Evolutionary conservation across 352 stramenopile species (phyloP).

Genomic region (Phytophthora parvispora): DNA sequence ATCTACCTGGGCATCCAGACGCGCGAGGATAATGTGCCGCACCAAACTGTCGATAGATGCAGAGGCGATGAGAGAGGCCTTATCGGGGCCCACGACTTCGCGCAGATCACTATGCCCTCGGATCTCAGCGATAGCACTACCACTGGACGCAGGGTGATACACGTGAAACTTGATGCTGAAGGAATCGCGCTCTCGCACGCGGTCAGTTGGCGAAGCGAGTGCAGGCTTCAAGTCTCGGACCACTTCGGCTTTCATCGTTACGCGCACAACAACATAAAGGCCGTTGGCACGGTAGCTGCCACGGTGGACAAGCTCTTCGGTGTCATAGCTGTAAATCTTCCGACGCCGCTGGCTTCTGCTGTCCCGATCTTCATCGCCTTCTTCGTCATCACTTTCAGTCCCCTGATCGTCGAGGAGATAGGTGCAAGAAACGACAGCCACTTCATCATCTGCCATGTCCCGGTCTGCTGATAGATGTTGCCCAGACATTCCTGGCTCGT

Average conservation of each 20-base stretch:
- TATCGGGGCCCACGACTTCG: constrained; percentile 71
- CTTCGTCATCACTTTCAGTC: constrained; percentile 30
- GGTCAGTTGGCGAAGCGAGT: constrained; percentile 50
- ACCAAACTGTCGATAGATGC: constrained; percentile 51
- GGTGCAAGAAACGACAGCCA: constrained; percentile 49
- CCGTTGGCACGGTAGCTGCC: constrained; percentile 70
- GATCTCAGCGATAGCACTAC: constrained; percentile 31
- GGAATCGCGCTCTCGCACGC: constrained; percentile 55
- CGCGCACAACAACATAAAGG: constrained; percentile 60
- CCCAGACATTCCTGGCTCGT: background rate
- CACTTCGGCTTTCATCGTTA: constrained; percentile 65
- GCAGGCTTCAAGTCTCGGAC: constrained; percentile 26
- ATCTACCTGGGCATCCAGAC: constrained; percentile 37
- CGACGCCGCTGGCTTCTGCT: background rate
- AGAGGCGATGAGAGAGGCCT: constrained; percentile 54
- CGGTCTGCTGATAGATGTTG: background rate
- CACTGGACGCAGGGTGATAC: constrained; percentile 67
- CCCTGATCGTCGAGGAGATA: constrained; percentile 50
- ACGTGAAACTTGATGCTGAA: constrained; percentile 66
- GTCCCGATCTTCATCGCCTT: background rate
- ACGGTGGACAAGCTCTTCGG: constrained; percentile 65
- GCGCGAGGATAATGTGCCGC: constrained; percentile 62
- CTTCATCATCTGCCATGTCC: background rate
- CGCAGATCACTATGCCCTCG: constrained; percentile 55
- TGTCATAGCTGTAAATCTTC: constrained; percentile 56